These are phyloP conservation scores for Neospermospora avenae DNA, from an alignment of 2,329 filamentous ascomycete species.

Conservation along the genomic window DNA sequence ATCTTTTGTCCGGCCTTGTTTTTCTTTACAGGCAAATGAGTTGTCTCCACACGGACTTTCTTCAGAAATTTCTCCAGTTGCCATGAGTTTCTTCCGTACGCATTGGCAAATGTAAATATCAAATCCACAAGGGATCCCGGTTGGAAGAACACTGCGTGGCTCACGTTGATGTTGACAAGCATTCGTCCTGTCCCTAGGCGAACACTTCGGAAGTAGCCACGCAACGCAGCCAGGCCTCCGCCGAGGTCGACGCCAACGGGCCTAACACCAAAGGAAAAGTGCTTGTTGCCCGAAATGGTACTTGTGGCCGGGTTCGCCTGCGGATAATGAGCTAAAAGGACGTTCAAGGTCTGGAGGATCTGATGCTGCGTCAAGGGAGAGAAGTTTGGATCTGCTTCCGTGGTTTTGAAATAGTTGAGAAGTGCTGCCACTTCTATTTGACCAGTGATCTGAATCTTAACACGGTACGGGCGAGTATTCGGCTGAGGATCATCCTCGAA, in stretches of 20 bases:
- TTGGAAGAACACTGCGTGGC: conserved; percentile 6
- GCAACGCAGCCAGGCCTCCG: conserved; percentile 3
- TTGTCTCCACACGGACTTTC: background rate
- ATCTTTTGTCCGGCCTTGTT: conserved; percentile 5
- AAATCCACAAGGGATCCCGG: background rate
- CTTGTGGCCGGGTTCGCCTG: background rate
- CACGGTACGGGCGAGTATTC: background rate
- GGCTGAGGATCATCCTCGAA: conserved; percentile 4
- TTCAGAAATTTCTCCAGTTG: conserved; percentile 1
- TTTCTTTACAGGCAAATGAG: conserved; percentile 2
- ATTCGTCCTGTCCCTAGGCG: conserved; percentile 1
- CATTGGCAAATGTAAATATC: background rate
- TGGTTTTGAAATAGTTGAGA: background rate
- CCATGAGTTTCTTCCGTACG: background rate
- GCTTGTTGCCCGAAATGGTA: background rate
- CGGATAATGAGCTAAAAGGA: conserved; percentile 8
- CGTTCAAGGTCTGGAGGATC: conserved; percentile 7
- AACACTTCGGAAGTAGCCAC: conserved; percentile 10
- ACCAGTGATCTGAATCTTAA: background rate
- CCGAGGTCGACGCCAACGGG: conserved; percentile 7
- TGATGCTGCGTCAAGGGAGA: background rate
- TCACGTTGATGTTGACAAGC: conserved; percentile 3
- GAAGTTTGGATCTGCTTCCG: background rate
- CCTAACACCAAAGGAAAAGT: background rate
- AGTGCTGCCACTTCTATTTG: conserved; percentile 2